Conservation (phyloP, 768 basidiomycete species). For the Hygrophorus pudorinus region DNA sequence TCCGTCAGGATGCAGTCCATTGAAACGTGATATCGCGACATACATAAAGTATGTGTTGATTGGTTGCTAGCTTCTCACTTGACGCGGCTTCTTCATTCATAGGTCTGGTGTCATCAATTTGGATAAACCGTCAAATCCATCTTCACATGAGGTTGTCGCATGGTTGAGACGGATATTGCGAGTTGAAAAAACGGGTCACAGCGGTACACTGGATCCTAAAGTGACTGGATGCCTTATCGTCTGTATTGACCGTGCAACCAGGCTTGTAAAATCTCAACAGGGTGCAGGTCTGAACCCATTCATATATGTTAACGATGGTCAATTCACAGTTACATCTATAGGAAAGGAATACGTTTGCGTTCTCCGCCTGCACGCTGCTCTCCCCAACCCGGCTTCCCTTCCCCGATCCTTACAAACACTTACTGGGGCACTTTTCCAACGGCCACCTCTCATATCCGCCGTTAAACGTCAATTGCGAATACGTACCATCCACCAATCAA, state of each 20-base stretch:
- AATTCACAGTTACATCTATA: constrained; percentile 15
- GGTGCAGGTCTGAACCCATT: constrained; percentile 60
- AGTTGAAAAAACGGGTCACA: constrained; percentile 97
- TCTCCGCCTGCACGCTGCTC: constrained; percentile 77
- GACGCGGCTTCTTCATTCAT: constrained; percentile 1
- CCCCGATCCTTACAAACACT: constrained; percentile 93
- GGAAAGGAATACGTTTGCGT: constrained; percentile 99
- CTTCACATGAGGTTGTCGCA: constrained; percentile 98
- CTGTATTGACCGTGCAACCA: constrained; percentile 96
- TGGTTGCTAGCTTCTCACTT: neutral
- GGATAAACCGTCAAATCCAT: constrained; percentile 99
- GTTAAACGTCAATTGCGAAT: constrained; percentile 97
- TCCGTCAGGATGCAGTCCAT: constrained; percentile 83
- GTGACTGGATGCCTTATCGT: constrained; percentile 99
- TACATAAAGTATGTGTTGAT: constrained; percentile 73
- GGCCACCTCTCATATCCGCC: constrained; percentile 96
- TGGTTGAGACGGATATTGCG: constrained; percentile 96
- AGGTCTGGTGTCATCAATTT: constrained; percentile 98
- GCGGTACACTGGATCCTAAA: constrained; percentile 97
- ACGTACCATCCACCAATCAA: constrained; percentile 94
- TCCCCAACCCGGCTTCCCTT: constrained; percentile 76
- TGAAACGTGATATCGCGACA: constrained; percentile 85
- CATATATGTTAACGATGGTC: neutral
- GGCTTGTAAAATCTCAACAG: constrained; percentile 97
- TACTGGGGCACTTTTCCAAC: constrained; percentile 97